Evolutionary conservation across 306 rosid genomes (phyloP), one percentile per base, ranked within the genome.

Genomic region (Medicago ruthenica): DNA sequence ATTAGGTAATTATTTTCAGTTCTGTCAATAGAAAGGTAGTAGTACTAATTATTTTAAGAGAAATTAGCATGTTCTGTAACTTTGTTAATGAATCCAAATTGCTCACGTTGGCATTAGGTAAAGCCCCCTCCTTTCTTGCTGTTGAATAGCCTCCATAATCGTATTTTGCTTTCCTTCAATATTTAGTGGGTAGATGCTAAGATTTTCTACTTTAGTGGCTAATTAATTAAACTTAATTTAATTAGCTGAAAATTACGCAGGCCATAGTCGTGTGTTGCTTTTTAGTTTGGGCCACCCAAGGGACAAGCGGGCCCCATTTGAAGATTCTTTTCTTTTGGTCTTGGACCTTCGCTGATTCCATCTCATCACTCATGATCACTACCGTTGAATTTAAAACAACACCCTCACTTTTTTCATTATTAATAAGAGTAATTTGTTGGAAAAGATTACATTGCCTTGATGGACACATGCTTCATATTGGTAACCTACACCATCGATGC

Each of bases 41-140:
- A 24, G 27, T 24, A 24, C 27, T 24, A 24, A 24, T 3, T 24
- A 31, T 31, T 31, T 31, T 31, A 0, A 31, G 36, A 10, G 11
- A 44, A 47, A 45, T 58, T 45, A 78, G 16, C 24, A 60, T 41
- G 31, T 20, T 18, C 1, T 10, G 12, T 20, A 57, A n/a, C 63
- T 8, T 12, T 20, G 62, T 70, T 8, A 50, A 50, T 36, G 17
- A 72, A 73, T 72, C 77, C 65, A 76, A 42, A 53, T 76, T 10
- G 73, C 67, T 14, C 70, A 69, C 40, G 83, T 80, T 77, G 90
- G 80, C 79, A 86, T 83, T 84, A 54, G 77, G 81, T 75, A 65
- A 78, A 75, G 76, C 76, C 37, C 7, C 50, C 2, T 17, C 53
- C 80, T 79, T 85, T 31, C 36, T 31, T 4, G 36, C 36, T 54